Evolutionary conservation across 169 alveolate species (phyloP), one percentile per base, ranked within the genome.

Genomic region (Cryptosporidium parvum): DNA sequence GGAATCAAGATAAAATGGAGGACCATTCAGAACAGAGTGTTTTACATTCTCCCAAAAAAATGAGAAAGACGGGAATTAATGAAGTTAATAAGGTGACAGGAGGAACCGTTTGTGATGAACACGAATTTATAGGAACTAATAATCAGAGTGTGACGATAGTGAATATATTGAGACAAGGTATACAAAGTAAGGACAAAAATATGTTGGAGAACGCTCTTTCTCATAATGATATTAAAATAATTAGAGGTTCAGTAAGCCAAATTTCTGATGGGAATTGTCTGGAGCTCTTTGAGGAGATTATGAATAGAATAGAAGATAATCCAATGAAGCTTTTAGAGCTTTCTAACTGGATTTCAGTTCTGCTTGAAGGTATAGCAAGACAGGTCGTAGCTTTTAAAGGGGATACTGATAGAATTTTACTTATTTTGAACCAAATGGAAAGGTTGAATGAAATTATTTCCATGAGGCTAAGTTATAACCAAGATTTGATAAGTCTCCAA

Each of bases 251-350:
- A 2, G 45, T 80, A 16, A 42, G 31, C 51, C 56, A 61, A 10
- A 35, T 80, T 42, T 42, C 56, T 35, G 68, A 45, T 16, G 53
- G 5, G 12, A 10, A 23, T 44, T 80, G 80, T 80, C 21, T 59
- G 31, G 89, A 80, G 23, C 68, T 80, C 7, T 80, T 80, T 80
- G 75, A 80, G 33, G 89, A 80, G 48, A 42, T 80, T 4, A 61
- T 80, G 73, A 45, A 80, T 18, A 80, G 75, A 65, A 80, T 80
- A 37, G 80, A 80, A 9, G 52, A 10, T 37, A 80, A 65, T 42
- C 89, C 89, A 21, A 80, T 80, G 89, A 80, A 65, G 23, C 52
- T 80, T 37, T 80, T 80, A 45, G 80, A 80, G 35, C 56, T 80
- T 26, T 61, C 75, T 14, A 65, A 51, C 53, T 80, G 89, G 89